Conservation (phyloP, 2,329 filamentous ascomycete genomes). For the Coniochaeta sp. region DNA sequence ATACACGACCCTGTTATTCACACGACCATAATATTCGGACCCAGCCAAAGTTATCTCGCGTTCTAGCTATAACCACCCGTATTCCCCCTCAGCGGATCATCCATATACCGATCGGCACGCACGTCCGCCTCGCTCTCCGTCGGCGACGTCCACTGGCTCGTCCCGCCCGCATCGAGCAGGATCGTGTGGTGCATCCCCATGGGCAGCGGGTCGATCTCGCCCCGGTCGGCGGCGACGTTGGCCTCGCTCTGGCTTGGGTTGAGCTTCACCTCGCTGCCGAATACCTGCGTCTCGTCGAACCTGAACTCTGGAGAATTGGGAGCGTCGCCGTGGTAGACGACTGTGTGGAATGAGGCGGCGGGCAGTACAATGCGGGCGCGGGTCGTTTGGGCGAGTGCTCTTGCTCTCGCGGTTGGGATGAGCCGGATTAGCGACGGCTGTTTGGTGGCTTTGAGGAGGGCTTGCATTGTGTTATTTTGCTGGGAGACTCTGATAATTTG, state of each 20-base stretch:
- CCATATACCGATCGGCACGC: slow-evolving; percentile 9
- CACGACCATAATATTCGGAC: no score
- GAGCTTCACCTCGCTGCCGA: slow-evolving; percentile 9
- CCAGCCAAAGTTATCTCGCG: no score
- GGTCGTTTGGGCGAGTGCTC: no score
- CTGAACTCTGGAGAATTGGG: slow-evolving; percentile 2
- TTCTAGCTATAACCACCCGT: not conserved
- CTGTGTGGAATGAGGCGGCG: no score
- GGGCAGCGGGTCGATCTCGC: slow-evolving; percentile 14
- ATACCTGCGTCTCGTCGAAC: slow-evolving; percentile 6
- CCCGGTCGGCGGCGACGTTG: slow-evolving; percentile 15
- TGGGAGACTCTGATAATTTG: no score
- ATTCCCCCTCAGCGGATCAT: slow-evolving; percentile 8
- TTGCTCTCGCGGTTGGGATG: no score
- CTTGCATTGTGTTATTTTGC: no score
- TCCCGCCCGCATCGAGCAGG: slow-evolving; percentile 10
- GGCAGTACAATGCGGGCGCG: no score
- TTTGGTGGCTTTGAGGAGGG: no score
- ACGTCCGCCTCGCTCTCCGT: slow-evolving; percentile 15
- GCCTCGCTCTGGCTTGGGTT: slow-evolving; percentile 16
- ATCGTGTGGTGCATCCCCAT: slow-evolving; percentile 12
- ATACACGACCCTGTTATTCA: no score
- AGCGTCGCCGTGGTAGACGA: slow-evolving; percentile 10
- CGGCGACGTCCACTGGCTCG: slow-evolving; percentile 5
- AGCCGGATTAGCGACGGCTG: no score